phyloP scores from a whole-genome alignment of 345 rosid species.

The Sapria himalayana region DNA sequence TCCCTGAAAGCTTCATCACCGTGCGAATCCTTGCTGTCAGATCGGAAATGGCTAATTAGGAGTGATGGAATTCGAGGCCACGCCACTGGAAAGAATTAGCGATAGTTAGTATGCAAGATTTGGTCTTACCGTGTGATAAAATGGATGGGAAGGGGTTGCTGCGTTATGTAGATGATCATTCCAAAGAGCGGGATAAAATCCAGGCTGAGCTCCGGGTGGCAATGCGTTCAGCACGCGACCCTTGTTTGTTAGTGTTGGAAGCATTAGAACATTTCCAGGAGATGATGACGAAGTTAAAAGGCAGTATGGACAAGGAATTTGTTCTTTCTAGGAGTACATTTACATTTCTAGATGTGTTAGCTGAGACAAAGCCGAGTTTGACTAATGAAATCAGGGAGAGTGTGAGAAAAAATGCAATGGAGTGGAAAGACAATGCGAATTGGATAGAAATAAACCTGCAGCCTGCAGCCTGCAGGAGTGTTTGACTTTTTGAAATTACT shows the following conservation, averaged over 20 bases:
- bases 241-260: conserved; percentile 35
- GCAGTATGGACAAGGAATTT: conserved; percentile 10
- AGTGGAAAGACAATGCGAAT: conserved; percentile 29
- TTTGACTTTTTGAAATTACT: conserved; percentile 34
- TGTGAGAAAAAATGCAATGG: conserved; percentile 37
- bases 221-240: conserved; percentile 21
- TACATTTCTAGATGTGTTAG: conserved; percentile 30
- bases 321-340: conserved; percentile 21
- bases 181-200: conserved; percentile 18
- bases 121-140: conserved; percentile 23
- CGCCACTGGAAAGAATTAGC: too few relatives aligned
- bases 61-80: too few relatives aligned
- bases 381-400: conserved; percentile 20
- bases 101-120: too few relatives aligned
- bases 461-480: conserved; percentile 16
- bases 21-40: too few relatives aligned
- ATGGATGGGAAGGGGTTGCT: conserved; percentile 41
- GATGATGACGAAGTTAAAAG: conserved; percentile 1
- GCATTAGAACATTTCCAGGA: conserved; percentile 31
- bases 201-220: conserved; percentile 23
- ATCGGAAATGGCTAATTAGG: too few relatives aligned
- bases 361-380: conserved; percentile 13
- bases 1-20: too few relatives aligned
- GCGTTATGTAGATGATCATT: conserved; percentile 16
- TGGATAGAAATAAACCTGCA: conserved; percentile 11